Evolutionary conservation across 306 rosid genomes (phyloP).

Genomic region (Pterocarpus macrocarpus): DNA sequence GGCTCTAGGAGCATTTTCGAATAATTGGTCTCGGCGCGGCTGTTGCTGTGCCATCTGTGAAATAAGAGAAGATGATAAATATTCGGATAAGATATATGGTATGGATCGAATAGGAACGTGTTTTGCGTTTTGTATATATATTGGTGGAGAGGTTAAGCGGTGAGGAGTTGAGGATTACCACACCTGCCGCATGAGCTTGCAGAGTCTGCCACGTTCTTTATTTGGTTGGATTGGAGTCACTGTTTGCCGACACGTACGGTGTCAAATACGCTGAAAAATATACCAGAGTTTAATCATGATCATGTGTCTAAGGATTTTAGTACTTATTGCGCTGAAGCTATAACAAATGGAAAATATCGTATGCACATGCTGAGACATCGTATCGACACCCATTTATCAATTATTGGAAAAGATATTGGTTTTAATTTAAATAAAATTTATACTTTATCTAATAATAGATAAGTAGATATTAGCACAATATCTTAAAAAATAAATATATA

Average conservation of each 20-base stretch:
- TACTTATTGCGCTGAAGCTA: no score
- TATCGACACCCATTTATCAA: no score
- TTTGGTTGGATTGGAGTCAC: background rate
- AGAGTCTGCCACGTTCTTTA: constrained; percentile 32
- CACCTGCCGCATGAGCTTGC: background rate
- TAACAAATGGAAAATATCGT: no score
- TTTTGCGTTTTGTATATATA: background rate
- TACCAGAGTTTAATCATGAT: no score
- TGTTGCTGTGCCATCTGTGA: constrained; percentile 42
- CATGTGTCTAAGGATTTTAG: no score
- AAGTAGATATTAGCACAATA: no score
- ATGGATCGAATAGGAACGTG: background rate
- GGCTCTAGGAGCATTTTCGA: background rate
- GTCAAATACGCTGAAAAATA: background rate
- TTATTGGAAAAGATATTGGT: no score
- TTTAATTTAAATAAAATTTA: no score
- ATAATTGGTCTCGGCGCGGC: background rate
- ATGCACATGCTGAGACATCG: no score
- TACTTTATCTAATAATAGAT: no score
- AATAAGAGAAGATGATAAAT: background rate
- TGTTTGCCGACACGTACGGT: constrained; percentile 12
- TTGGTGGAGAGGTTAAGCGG: constrained; percentile 29
- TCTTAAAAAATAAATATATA: no score
- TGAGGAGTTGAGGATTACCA: background rate
- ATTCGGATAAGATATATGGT: background rate